These are phyloP conservation scores for Phtheirospermum japonicum DNA, from an alignment of 257 asterid species.

Conservation along the genomic window DNA sequence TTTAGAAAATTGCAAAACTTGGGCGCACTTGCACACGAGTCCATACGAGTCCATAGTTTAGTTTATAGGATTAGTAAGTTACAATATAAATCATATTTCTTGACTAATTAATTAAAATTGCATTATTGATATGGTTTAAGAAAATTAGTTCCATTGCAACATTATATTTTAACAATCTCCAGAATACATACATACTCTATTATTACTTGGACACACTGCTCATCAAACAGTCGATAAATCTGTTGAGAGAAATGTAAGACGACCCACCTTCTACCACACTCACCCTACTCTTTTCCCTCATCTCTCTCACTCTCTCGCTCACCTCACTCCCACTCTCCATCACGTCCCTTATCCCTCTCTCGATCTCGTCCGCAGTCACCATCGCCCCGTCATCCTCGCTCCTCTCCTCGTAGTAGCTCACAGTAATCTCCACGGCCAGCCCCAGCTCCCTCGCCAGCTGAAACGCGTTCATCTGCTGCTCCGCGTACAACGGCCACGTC, in stretches of 20 bases:
- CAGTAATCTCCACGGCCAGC: constrained; percentile 39
- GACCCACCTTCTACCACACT: constrained; percentile 48
- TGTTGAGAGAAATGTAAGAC: constrained; percentile 34
- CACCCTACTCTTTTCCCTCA: constrained; percentile 41
- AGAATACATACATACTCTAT: not conserved
- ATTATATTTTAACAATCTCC: too few relatives aligned
- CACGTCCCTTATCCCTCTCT: constrained; percentile 39
- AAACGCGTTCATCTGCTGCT: constrained; percentile 63
- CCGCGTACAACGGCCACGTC: constrained; percentile 59
- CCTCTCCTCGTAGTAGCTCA: constrained; percentile 41
- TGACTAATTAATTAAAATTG: too few relatives aligned
- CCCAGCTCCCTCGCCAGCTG: constrained; percentile 54
- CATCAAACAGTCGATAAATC: constrained; percentile 29
- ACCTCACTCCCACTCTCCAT: constrained; percentile 39
- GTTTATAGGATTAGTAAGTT: too few relatives aligned
- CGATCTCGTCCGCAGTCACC: constrained; percentile 36
- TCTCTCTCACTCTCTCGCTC: constrained; percentile 34
- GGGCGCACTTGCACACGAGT: too few relatives aligned
- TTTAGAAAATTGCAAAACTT: too few relatives aligned
- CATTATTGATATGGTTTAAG: too few relatives aligned
- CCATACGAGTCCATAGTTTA: too few relatives aligned
- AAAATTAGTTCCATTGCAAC: too few relatives aligned
- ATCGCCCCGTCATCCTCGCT: constrained; percentile 1
- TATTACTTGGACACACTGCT: not conserved
- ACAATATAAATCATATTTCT: too few relatives aligned